A percentile compares a stretch with the other conserved stretches of the same genome.
phyloP scores from a whole-genome alignment of 805 yeast species.

The Starmerella stellata region DNA sequence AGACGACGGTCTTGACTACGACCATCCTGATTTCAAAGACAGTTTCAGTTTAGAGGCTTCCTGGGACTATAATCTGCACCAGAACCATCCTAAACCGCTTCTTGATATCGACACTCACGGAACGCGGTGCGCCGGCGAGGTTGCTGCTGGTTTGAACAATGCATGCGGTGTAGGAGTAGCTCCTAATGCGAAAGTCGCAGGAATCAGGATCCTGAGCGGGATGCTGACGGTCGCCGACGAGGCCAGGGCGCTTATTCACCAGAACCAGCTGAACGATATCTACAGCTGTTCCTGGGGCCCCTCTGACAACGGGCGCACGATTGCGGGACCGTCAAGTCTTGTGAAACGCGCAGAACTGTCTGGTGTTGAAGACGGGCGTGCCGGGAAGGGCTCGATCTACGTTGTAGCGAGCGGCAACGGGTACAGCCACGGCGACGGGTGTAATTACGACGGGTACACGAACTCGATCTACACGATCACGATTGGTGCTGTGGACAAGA shows the following conservation, averaged over 20 bases:
- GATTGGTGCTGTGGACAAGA: conserved; percentile 79
- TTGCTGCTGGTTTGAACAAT: conserved; percentile 66
- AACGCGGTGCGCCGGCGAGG: conserved; percentile 94
- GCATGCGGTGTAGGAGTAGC: conserved; percentile 98
- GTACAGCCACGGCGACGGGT: conserved; percentile 61
- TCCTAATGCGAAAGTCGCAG: conserved; percentile 65
- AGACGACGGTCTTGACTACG: conserved; percentile 86
- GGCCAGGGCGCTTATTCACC: conserved; percentile 72
- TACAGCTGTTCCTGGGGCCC: conserved; percentile 99
- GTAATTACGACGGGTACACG: conserved; percentile 95
- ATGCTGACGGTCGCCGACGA: conserved; percentile 70
- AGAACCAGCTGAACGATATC: conserved; percentile 68
- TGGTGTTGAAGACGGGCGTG: conserved; percentile 69
- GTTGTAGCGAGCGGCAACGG: conserved; percentile 97
- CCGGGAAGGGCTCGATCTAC: conserved; percentile 65
- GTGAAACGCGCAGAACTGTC: conserved; percentile 70
- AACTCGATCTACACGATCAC: conserved; percentile 89
- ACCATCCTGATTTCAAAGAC: conserved; percentile 48
- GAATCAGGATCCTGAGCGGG: conserved; percentile 75
- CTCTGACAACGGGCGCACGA: conserved; percentile 70
- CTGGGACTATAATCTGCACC: conserved; percentile 78
- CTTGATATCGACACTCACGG: conserved; percentile 80
- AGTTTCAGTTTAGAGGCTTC: conserved; percentile 57
- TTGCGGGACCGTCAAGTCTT: conserved; percentile 65
- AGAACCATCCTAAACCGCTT: conserved; percentile 59